Conservation (phyloP, 371 early-diverging fungal genomes). For the Mucor mucedo region DNA sequence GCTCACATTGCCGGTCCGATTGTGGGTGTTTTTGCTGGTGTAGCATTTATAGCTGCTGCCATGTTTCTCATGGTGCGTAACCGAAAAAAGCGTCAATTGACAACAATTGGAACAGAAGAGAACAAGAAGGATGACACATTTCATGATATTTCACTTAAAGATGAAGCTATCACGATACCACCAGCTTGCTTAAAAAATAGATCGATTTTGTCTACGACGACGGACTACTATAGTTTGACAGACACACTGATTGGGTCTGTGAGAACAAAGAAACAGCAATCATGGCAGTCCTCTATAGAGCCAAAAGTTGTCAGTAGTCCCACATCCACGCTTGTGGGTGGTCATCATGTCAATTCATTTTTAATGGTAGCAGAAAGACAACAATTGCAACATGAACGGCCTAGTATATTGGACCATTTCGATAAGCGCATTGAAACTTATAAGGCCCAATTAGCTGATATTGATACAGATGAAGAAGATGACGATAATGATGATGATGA, state of each 20-base stretch:
- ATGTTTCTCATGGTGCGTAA: constrained; percentile 21
- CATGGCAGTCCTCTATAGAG: neutral
- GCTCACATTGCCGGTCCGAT: constrained; percentile 3
- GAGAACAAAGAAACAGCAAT: constrained; percentile 2
- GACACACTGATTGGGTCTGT: neutral
- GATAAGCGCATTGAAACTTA: constrained; percentile 20
- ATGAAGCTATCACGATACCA: constrained; percentile 2
- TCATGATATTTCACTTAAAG: constrained; percentile 9
- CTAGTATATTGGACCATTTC: constrained; percentile 11
- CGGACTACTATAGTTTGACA: neutral
- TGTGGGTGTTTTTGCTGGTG: constrained; percentile 21
- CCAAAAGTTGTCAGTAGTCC: constrained; percentile 5
- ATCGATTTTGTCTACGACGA: neutral
- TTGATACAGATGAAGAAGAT: neutral
- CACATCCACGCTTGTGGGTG: constrained; percentile 1
- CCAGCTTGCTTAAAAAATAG: neutral
- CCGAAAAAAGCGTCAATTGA: constrained; percentile 8
- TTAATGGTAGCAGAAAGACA: constrained; percentile 25
- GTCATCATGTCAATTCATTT: neutral
- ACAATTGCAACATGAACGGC: constrained; percentile 16
- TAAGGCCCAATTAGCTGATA: constrained; percentile 19
- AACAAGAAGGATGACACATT: neutral
- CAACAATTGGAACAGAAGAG: neutral
- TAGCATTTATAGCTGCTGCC: constrained; percentile 20
- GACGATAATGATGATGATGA: neutral